Evolutionary conservation across 2,329 filamentous ascomycete genomes (phyloP), one percentile per base, ranked within the genome.

Genomic region (Fusarium sp.): DNA sequence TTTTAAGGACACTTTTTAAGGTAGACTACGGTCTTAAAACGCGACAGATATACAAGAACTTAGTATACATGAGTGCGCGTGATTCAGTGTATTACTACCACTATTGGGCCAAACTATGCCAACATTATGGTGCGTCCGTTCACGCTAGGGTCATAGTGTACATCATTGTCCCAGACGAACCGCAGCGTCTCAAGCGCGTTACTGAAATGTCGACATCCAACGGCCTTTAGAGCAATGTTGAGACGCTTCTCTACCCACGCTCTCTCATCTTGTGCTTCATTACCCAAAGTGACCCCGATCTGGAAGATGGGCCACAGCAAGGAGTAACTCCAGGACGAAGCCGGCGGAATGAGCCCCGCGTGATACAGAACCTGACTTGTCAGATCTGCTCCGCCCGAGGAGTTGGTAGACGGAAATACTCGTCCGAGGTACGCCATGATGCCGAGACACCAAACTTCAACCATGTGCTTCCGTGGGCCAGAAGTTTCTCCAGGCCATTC

Each of bases 171-270:
- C 68, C 66, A 70, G 1, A 61, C 33, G 37, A 15, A 8, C 4
- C 65, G 66, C 33, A 70, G 15, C 0, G 9, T 30, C 3, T 70
- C 60, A 14, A 70, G 66, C n/a, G 68, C 68, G 37, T 69, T 70
- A 12, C 68, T 70, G 10, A 65, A 63, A 50, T 70, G 68, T 1
- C 68, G 68, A n/a, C 68, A 70, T 27, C 68, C 66, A 15, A 69
- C 52, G 3, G 66, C 57, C 12, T 57, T 12, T 0, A 69, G 60
- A 3, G 60, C 60, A 20, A 61, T 56, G 0, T 2, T 22, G 1
- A 70, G 52, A 2, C 60, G 54, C 1, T 5, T 25, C 17, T 66
- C 35, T 12, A 70, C 40, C 54, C 30, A 37, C 0, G 38, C 33
- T 35, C 64, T 70, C 11, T 57, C 32, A 6, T 25, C 17, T 0